Percentiles rank a stretch among this genome's conserved stretches.
phyloP scores from a whole-genome alignment of 176 grass and related monocot genomes.

The Echinochloa phyllopogon region DNA sequence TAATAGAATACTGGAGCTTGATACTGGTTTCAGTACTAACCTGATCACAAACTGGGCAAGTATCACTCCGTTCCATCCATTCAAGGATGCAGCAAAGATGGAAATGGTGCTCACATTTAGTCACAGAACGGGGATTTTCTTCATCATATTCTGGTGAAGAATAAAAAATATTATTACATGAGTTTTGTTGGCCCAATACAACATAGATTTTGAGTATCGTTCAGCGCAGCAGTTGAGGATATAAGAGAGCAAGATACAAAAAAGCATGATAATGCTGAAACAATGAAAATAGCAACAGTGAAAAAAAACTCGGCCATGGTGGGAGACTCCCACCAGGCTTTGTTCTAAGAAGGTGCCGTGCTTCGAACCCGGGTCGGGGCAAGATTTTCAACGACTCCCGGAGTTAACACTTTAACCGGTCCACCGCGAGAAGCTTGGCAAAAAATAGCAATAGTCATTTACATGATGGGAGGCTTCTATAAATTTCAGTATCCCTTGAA shows the following conservation, averaged over 20 bases:
- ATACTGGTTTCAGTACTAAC: slow-evolving; percentile 44
- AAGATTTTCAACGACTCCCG: too few relatives aligned
- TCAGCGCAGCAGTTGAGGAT: slow-evolving; percentile 3
- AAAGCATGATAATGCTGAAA: neutral
- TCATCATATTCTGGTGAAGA: slow-evolving; percentile 75
- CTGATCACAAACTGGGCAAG: slow-evolving; percentile 89
- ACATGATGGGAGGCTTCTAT: neutral
- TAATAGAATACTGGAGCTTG: neutral
- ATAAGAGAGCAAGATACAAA: neutral
- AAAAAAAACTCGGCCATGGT: too few relatives aligned
- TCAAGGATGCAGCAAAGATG: slow-evolving; percentile 92
- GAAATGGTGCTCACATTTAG: slow-evolving; percentile 88
- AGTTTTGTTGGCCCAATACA: neutral
- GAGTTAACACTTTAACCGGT: too few relatives aligned
- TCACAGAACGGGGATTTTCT: slow-evolving; percentile 78
- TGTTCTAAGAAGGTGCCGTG: too few relatives aligned
- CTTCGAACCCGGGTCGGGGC: too few relatives aligned
- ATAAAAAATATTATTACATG: slow-evolving; percentile 26
- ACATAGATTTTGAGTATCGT: slow-evolving; percentile 9
- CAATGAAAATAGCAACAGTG: neutral
- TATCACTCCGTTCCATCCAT: slow-evolving; percentile 91
- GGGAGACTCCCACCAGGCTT: too few relatives aligned
- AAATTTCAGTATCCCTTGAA: neutral
- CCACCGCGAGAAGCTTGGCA: too few relatives aligned
- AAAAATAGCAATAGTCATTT: too few relatives aligned